Evolutionary conservation across 371 early-diverging fungal species (phyloP), one percentile per base, ranked within the genome.

Genomic region (Capillidium rhysosporum): DNA sequence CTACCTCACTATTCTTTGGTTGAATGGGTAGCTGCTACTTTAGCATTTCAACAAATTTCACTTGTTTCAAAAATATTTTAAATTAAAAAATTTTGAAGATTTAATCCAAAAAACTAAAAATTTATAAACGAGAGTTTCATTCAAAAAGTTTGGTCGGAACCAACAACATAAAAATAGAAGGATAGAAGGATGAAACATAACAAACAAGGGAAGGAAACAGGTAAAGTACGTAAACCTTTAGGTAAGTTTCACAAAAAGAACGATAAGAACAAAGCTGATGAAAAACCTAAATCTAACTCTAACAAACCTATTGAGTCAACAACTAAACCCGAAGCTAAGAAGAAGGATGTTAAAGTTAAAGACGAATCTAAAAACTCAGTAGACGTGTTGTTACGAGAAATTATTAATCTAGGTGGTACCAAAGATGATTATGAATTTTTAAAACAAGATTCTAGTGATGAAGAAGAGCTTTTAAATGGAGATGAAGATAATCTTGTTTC

Each of bases 381-480:
- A 2, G 45, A 23, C 20, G 23, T 21, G 3, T 58, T 70, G 28
- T 56, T 65, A 29, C 34, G 38, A n/a, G 70, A 71, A 58, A 69
- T 71, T 26, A 51, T 61, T 29, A 49, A 54, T 20, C 47, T 71
- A 9, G 72, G 72, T 5, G 72, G 72, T 2, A 49, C 55, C 29
- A 59, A 59, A 39, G 51, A 40, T 16, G 72, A 71, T 58, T 54
- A 66, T 49, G 68, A 65, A 14, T 56, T 69, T 34, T 47, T 71
- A 7, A 53, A 59, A 2, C 69, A 64, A 30, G 65, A 61, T 2
- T 69, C 66, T 46, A 56, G 30, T 16, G 68, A 62, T 12, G 66
- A 64, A 24, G 56, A 60, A 26, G 59, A 53, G 31, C 46, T 51
- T 34, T 34, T 34, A 34, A 12, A 34, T 34, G 34, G 34, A 34